phyloP scores from a whole-genome alignment of 441 rosid genomes.

The Daphne laureola region DNA sequence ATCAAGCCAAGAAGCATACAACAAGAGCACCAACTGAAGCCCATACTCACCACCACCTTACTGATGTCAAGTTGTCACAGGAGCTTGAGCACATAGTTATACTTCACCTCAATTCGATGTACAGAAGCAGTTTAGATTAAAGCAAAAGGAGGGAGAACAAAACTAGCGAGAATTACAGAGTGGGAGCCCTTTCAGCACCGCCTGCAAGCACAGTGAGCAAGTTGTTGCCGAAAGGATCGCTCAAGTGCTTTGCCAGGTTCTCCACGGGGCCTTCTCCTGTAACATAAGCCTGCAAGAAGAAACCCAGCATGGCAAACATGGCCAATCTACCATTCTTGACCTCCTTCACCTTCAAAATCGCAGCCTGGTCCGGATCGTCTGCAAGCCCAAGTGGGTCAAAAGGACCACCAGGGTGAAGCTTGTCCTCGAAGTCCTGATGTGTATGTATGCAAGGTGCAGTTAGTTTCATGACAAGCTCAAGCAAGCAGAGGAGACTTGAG shows the following conservation, averaged over 20 bases:
- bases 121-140: constrained; percentile 10
- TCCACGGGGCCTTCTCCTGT: constrained; percentile 96
- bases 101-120: constrained; percentile 8
- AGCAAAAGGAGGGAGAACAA: not conserved
- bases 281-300: constrained; percentile 82
- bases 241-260: constrained; percentile 83
- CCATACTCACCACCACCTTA: too few relatives aligned
- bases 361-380: constrained; percentile 88
- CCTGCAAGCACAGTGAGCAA: constrained; percentile 87
- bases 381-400: constrained; percentile 96
- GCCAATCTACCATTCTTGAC: constrained; percentile 95
- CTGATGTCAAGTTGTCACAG: too few relatives aligned
- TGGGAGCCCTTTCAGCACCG: constrained; percentile 72
- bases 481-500: not conserved
- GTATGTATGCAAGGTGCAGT: too few relatives aligned
- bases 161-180: constrained; percentile 38
- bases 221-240: constrained; percentile 96
- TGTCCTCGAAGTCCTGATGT: constrained; percentile 76
- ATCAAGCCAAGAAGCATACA: too few relatives aligned
- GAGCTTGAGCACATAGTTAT: too few relatives aligned
- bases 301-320: constrained; percentile 92
- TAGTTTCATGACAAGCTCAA: not conserved
- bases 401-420: constrained; percentile 97
- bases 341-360: constrained; percentile 89
- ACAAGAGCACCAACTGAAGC: too few relatives aligned